Percentiles rank a stretch among this genome's conserved stretches.
Evolutionary conservation across 768 basidiomycete genomes (phyloP).

Genomic region (Dictyophora rubrovolvata): DNA sequence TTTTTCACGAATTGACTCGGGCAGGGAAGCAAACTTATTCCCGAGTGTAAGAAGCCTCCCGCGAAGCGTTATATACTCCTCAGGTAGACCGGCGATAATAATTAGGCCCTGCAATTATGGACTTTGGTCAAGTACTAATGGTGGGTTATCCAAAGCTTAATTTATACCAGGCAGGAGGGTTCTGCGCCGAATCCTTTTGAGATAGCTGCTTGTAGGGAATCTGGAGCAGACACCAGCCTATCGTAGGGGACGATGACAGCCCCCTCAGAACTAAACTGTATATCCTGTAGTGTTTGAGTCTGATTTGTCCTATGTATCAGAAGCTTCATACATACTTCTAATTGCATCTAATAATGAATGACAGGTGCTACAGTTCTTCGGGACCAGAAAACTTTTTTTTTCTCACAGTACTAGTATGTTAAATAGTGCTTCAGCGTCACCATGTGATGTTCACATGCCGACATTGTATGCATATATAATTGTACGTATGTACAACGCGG

Average conservation of each 20-base stretch:
- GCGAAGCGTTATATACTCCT: constrained; percentile 48
- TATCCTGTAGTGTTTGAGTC: background rate
- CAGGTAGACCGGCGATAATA: constrained; percentile 72
- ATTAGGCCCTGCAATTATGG: constrained; percentile 51
- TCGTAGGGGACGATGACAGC: constrained; percentile 56
- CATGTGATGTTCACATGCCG: no score
- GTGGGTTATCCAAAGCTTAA: background rate
- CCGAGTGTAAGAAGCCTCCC: constrained; percentile 66
- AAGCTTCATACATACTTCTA: no score
- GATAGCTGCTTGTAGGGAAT: constrained; percentile 48
- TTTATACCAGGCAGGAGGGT: constrained; percentile 46
- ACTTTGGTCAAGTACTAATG: background rate
- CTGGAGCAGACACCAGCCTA: constrained; percentile 42
- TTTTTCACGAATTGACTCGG: constrained; percentile 55
- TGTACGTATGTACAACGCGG: no score
- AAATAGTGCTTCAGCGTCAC: no score
- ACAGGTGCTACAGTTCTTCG: no score
- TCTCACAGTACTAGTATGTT: no score
- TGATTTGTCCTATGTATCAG: background rate
- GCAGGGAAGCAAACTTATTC: constrained; percentile 64
- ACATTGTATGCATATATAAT: no score
- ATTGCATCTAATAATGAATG: no score
- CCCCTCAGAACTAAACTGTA: constrained; percentile 27
- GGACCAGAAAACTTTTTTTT: no score
- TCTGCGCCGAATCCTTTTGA: constrained; percentile 72